phyloP scores from a whole-genome alignment of 768 basidiomycete genomes.

The Boletales sp. region DNA sequence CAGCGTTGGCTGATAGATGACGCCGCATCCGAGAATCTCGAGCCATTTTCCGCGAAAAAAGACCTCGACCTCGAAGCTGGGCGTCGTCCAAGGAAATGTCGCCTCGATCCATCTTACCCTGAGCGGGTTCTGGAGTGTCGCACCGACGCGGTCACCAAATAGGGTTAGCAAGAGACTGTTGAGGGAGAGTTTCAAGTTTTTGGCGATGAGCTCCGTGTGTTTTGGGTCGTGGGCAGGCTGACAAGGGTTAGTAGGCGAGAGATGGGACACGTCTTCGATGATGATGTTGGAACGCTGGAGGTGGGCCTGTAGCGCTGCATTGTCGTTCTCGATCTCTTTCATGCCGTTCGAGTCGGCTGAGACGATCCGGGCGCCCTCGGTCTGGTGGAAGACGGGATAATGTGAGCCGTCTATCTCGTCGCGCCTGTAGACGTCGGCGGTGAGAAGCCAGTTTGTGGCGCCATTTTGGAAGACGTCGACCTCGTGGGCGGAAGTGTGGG shows the following conservation, averaged over 20 bases:
- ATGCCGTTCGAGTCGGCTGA: constrained; percentile 52
- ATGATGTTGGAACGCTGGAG: constrained; percentile 73
- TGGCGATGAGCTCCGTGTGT: constrained; percentile 69
- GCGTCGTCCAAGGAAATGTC: constrained; percentile 96
- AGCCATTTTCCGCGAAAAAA: constrained; percentile 96
- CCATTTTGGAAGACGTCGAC: constrained; percentile 83
- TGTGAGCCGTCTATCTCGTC: constrained; percentile 98
- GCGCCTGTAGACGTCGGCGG: constrained; percentile 95
- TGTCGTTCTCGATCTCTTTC: constrained; percentile 68
- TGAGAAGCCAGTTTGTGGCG: constrained; percentile 80
- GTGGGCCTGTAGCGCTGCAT: constrained; percentile 52
- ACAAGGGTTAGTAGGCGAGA: constrained; percentile 72
- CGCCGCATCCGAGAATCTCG: constrained; percentile 92
- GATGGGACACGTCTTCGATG: constrained; percentile 81
- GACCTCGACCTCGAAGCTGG: constrained; percentile 97
- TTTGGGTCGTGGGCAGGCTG: constrained; percentile 75
- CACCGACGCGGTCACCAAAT: constrained; percentile 61
- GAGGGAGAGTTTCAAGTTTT: constrained; percentile 85
- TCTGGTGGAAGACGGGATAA: constrained; percentile 98
- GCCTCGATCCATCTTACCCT: constrained; percentile 96
- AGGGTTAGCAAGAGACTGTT: constrained; percentile 81
- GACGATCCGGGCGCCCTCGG: constrained; percentile 91
- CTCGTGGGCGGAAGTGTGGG: constrained; percentile 98
- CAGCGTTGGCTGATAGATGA: constrained; percentile 85
- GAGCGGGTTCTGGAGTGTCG: constrained; percentile 63